Evolutionary conservation across 1,284 basidiomycete species (phyloP), one percentile per base, ranked within the genome.

Genomic region (Sporisorium scitamineum): DNA sequence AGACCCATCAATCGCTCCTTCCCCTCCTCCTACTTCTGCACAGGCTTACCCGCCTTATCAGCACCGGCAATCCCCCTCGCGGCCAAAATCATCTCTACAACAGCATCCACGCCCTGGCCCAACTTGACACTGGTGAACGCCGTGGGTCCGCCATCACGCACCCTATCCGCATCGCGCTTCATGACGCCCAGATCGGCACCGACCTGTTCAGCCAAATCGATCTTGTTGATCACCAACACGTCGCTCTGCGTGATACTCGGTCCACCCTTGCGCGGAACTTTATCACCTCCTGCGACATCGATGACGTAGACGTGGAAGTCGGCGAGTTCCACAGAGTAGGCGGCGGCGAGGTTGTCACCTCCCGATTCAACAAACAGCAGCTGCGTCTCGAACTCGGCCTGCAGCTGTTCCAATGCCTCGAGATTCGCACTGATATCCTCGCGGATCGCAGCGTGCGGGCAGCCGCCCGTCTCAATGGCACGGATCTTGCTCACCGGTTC

Each of bases 371-470:
- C 95, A 74, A 98, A 92, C 93, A 86, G 78, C 1, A 87, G 60
- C 61, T 87, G 85, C 58, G 86, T 86, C 27, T 63, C 68, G 60
- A 86, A 87, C 85, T 94, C 92, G n/a, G 92, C 92, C 85, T 97
- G 95, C n/a, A 99, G 89, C 32, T 93, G 92, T 86, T 99, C 95
- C 31, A 99, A 89, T 18, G 95, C 95, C 65, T 94, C 94, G 88
- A 98, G 90, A 86, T 99, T 99, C 53, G 96, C 95, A 39, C 92
- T 94, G 83, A 99, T 97, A 84, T 99, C 96, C 86, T 99, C 96
- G 63, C 96, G 82, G 63, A 80, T 83, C 1, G 80, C 85, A 11
- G 85, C 85, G 70, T 86, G 85, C n/a, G 80, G 81, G 58, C 84
- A 81, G 2, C 82, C 81, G 18, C 87, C 89, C 0, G 97, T 99